These are phyloP conservation scores for Sclerotinia spermophila DNA, from an alignment of 2,329 filamentous ascomycete species.

Conservation along the genomic window DNA sequence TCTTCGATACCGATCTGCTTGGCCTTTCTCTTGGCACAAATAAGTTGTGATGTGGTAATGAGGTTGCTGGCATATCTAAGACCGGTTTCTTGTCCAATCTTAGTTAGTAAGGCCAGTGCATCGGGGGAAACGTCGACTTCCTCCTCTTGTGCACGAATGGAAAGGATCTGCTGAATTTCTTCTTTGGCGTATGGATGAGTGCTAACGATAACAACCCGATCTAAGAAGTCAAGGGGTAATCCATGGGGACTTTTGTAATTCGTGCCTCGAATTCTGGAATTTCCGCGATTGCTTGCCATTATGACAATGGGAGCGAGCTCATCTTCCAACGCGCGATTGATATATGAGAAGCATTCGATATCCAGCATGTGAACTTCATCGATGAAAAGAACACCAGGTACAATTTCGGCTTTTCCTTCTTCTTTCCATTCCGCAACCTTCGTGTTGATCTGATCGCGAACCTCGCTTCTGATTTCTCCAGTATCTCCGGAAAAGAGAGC, in stretches of 20 bases:
- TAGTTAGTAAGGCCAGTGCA: slow-evolving; percentile 86
- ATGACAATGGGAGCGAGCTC: slow-evolving; percentile 96
- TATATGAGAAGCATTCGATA: slow-evolving; percentile 97
- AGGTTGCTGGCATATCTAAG: slow-evolving; percentile 96
- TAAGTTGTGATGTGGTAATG: slow-evolving; percentile 87
- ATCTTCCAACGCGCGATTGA: slow-evolving; percentile 94
- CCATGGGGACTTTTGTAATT: slow-evolving; percentile 92
- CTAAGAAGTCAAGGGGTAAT: slow-evolving; percentile 90
- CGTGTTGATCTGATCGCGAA: slow-evolving; percentile 97
- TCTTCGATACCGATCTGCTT: slow-evolving; percentile 83
- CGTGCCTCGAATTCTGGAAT: slow-evolving; percentile 87
- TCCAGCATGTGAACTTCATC: slow-evolving; percentile 99
- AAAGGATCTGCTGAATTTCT: slow-evolving; percentile 88
- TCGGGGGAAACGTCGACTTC: slow-evolving; percentile 90
- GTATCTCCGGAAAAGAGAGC: slow-evolving; percentile 97
- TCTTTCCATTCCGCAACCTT: slow-evolving; percentile 99
- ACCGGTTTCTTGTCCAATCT: slow-evolving; percentile 90
- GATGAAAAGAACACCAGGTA: slow-evolving; percentile 95
- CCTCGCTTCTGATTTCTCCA: slow-evolving; percentile 94
- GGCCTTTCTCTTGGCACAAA: slow-evolving; percentile 79
- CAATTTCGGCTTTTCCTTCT: slow-evolving; percentile 97
- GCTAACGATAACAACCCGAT: slow-evolving; percentile 93
- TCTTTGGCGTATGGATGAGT: slow-evolving; percentile 79
- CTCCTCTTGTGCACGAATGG: slow-evolving; percentile 91
- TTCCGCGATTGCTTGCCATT: slow-evolving; percentile 96